Base-by-base conservation (phyloP, 495 filamentous ascomycete species). In the Penicillium pulvis region DNA sequence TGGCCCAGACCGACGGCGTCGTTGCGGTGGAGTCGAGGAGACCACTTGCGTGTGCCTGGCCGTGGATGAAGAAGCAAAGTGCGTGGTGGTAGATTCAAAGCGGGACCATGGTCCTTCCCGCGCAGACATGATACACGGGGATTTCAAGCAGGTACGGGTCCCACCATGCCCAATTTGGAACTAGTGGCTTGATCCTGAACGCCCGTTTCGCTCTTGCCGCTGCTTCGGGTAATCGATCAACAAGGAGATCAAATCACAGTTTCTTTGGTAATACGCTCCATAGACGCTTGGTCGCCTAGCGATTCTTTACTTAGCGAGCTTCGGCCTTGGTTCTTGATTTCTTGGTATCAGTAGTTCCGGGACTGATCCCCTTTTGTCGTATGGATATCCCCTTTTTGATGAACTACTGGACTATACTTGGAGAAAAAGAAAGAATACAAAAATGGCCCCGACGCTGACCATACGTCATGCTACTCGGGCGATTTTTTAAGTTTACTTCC, bases 1-100 rank as follows among this genome's bases (percentile, higher is more conserved):
- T 62, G 62, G 67, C 51, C 67, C 62, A 68, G 67, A 66, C 65
- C 61, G 61, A 61, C 57, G 62, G 65, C 64, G 65, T 66, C 53
- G 35, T 57, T 7, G 33, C 58, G 19, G 46, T 49, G 46, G 55
- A 60, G 62, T 66, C 60, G 56, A 23, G 24, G 3, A 16, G 16
- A 1, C 23, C 20, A 51, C 55, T 44, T 31, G 23, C 17, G 39
- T 33, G 68, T 68, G 57, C 66, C 66, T 73, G 63, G 55, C 36
- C 60, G 65, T 73, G 69, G 56, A 48, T 45, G 31, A 45, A 20
- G 4, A 36, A 23, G 36, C 12, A 19, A 4, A 43, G 16, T 55
- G 71, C 72, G 71, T 68, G 69, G 72, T 68, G 47, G 26, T 43
- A 41, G 16, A 56, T 14, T 31, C 8, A 20, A 31, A 17, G 46